Evolutionary conservation across 192 early-diverging fungal genomes (phyloP).

Genomic region (Coemansia sp.): DNA sequence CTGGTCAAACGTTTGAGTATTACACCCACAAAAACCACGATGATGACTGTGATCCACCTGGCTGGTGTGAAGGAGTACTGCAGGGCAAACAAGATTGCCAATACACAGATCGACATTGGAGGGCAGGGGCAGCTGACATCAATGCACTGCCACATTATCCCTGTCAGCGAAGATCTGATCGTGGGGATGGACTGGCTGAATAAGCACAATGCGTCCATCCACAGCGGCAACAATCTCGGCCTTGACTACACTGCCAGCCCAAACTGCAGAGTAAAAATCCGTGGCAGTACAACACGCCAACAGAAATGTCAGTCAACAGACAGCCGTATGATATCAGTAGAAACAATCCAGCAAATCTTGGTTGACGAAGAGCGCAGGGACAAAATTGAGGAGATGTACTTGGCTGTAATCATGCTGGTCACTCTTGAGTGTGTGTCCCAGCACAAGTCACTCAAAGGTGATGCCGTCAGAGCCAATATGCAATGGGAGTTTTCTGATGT

Average conservation of each 20-base stretch:
- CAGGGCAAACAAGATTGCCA: not conserved
- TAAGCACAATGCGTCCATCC: not conserved
- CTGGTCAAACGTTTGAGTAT: not conserved
- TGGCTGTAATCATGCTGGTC: not conserved
- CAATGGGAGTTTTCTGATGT: not conserved
- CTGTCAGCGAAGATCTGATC: not conserved
- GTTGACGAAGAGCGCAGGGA: too few species aligned
- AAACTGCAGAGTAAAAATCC: too few species aligned
- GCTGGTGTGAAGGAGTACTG: not conserved
- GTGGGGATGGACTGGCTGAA: not conserved
- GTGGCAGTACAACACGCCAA: too few species aligned
- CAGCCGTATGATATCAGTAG: too few species aligned
- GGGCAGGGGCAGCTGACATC: not conserved
- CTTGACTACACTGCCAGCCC: not conserved
- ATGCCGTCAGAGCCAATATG: not conserved
- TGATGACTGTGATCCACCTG: not conserved
- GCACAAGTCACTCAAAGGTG: not conserved
- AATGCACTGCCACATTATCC: not conserved
- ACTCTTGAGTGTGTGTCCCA: not conserved
- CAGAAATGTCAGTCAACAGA: too few species aligned
- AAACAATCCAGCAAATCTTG: too few species aligned
- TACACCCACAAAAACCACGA: not conserved
- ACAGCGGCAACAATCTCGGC: not conserved
- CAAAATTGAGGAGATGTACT: too few species aligned
- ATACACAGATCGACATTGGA: not conserved